Conservation (phyloP, 768 basidiomycete genomes). For the Lentinula raphanica region DNA sequence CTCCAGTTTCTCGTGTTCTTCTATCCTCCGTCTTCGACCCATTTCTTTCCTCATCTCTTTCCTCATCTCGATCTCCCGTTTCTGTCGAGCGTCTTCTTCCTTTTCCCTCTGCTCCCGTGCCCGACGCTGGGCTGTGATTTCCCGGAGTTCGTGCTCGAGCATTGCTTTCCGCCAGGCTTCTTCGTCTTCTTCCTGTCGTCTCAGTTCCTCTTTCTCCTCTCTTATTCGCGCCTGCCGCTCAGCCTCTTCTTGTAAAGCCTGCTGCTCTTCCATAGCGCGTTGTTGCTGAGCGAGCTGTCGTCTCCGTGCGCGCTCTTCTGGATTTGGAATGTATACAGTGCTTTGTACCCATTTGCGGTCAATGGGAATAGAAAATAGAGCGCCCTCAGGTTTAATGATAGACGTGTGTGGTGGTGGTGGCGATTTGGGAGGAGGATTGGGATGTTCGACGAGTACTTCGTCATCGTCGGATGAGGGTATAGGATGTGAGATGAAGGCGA, state of each 20-base stretch:
- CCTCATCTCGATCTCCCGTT: conserved; percentile 40
- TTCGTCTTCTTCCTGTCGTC: conserved; percentile 37
- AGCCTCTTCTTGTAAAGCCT: conserved; percentile 39
- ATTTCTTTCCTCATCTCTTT: conserved; percentile 41
- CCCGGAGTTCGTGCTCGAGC: conserved; percentile 36
- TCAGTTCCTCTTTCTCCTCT: conserved; percentile 36
- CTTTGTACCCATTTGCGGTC: conserved; percentile 33
- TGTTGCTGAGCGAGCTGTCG: conserved; percentile 18
- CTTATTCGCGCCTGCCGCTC: conserved; percentile 35
- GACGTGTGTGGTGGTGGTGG: conserved; percentile 10
- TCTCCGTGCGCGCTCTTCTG: conserved; percentile 21
- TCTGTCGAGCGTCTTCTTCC: conserved; percentile 42
- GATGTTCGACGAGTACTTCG: conserved; percentile 19
- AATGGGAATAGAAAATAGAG: conserved; percentile 22
- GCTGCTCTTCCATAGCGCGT: conserved; percentile 39
- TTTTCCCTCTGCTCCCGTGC: conserved; percentile 34
- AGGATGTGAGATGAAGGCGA: conserved; percentile 32
- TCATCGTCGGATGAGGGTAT: conserved; percentile 23
- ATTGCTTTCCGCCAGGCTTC: conserved; percentile 34
- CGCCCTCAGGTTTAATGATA: conserved; percentile 9
- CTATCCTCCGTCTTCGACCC: conserved; percentile 43
- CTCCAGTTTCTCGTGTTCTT: conserved; percentile 47
- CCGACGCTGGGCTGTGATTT: conserved; percentile 31
- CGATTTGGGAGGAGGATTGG: conserved; percentile 7
- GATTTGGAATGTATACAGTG: conserved; percentile 13